These are phyloP conservation scores for Buxus sempervirens DNA, from an alignment of 164 flowering plant genomes.

Conservation along the genomic window DNA sequence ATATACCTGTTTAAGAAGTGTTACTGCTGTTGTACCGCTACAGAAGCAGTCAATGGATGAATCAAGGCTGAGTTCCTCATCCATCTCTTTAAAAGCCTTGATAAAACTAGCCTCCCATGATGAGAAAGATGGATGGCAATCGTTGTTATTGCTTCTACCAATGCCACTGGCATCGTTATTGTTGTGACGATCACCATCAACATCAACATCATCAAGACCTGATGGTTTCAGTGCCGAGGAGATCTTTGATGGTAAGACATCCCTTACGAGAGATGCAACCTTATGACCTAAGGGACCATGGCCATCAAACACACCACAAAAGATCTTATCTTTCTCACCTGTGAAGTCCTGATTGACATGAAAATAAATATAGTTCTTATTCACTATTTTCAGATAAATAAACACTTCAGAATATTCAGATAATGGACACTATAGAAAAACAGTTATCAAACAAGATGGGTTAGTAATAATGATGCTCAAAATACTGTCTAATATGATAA, in stretches of 20 bases:
- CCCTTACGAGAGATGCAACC: slow-evolving; percentile 60
- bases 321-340: slow-evolving; percentile 47
- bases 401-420: too few relatives aligned
- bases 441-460: too few relatives aligned
- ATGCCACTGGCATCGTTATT: background rate
- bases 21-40: slow-evolving; percentile 75
- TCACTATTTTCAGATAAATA: background rate
- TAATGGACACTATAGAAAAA: too few relatives aligned
- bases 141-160: background rate
- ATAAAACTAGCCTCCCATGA: slow-evolving; percentile 46
- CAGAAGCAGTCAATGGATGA: slow-evolving; percentile 40
- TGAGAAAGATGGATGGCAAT: slow-evolving; percentile 13
- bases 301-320: slow-evolving; percentile 85
- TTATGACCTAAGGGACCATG: slow-evolving; percentile 83
- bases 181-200: slow-evolving; percentile 4
- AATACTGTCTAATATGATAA: too few relatives aligned
- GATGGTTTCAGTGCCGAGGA: slow-evolving; percentile 23
- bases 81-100: slow-evolving; percentile 55
- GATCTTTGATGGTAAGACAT: slow-evolving; percentile 56
- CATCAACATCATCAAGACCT: slow-evolving; percentile 1
- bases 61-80: slow-evolving; percentile 46
- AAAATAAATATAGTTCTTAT: background rate
- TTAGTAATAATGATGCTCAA: too few relatives aligned
- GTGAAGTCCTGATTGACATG: slow-evolving; percentile 45
- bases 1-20: slow-evolving; percentile 59